phyloP scores from a whole-genome alignment of 1,284 basidiomycete species.

The Leccinum solheimii region DNA sequence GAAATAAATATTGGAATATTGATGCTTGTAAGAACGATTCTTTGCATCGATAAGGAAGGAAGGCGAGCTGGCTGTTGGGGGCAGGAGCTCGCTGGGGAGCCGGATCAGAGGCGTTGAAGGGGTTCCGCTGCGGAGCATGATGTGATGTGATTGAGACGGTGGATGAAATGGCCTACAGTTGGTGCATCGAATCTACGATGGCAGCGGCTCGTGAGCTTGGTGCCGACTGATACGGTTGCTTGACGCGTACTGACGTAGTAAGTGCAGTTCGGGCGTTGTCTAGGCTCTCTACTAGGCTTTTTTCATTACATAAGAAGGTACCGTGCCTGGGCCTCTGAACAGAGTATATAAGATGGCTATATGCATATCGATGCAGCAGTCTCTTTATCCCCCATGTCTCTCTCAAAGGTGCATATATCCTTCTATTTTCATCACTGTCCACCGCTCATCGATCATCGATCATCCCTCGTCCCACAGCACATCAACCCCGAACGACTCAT shows the following conservation, averaged over 20 bases:
- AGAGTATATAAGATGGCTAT: conserved; percentile 6
- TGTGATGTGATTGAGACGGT: background rate
- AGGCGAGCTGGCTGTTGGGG: conserved; percentile 44
- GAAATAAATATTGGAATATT: conserved; percentile 95
- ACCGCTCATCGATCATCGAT: background rate
- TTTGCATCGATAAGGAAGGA: conserved; percentile 57
- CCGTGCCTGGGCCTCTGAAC: background rate
- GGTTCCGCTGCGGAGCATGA: conserved; percentile 17
- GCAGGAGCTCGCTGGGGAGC: conserved; percentile 35
- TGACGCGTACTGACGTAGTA: too few relatives aligned
- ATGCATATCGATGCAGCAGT: background rate
- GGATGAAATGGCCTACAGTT: background rate
- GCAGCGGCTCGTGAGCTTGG: too few relatives aligned
- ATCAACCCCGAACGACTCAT: conserved; percentile 64
- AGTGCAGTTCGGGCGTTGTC: too few relatives aligned
- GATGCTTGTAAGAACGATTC: conserved; percentile 76
- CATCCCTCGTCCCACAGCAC: conserved; percentile 43
- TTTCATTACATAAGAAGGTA: background rate
- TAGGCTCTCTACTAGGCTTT: too few relatives aligned
- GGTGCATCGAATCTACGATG: background rate
- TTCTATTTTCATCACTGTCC: background rate
- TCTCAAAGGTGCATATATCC: conserved; percentile 46
- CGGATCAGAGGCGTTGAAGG: conserved; percentile 23
- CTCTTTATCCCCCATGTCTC: conserved; percentile 37
- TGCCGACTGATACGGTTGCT: too few relatives aligned